Evolutionary conservation across 2,329 filamentous ascomycete species (phyloP).

Genomic region (Cladophialophora yegresii): DNA sequence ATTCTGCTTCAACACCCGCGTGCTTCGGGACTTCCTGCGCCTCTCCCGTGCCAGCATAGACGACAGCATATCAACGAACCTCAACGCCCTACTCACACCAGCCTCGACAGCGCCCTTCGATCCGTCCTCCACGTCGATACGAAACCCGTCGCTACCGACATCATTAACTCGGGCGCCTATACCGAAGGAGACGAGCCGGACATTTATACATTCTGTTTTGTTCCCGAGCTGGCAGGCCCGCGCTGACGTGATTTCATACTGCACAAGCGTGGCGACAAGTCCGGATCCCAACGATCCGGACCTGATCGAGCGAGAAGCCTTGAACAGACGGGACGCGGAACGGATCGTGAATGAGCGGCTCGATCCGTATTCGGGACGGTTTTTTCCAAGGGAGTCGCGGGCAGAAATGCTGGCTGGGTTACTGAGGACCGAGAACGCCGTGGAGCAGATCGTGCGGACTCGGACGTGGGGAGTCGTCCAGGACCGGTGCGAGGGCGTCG

Average conservation of each 20-base stretch:
- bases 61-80: constrained; percentile 88
- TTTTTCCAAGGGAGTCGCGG: constrained; percentile 75
- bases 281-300: constrained; percentile 87
- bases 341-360: constrained; percentile 80
- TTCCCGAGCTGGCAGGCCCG: constrained; percentile 87
- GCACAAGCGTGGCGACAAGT: constrained; percentile 80
- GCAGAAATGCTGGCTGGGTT: constrained; percentile 75
- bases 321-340: constrained; percentile 70
- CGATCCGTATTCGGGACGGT: constrained; percentile 86
- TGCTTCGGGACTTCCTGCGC: constrained; percentile 76
- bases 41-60: constrained; percentile 82
- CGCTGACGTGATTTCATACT: constrained; percentile 83
- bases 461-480: constrained; percentile 79
- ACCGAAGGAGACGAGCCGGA: constrained; percentile 61
- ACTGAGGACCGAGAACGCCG: constrained; percentile 74
- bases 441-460: constrained; percentile 76
- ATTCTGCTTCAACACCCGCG: constrained; percentile 58
- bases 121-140: constrained; percentile 68
- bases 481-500: constrained; percentile 68
- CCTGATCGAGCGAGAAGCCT: constrained; percentile 65
- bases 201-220: constrained; percentile 74
- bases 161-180: constrained; percentile 29
- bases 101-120: constrained; percentile 69
- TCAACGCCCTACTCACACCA: constrained; percentile 84
- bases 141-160: constrained; percentile 25